Percentiles rank a stretch among this genome's conserved stretches.
These are phyloP conservation scores for Mimosa bimucronata DNA, from an alignment of 306 rosid genomes.

Conservation along the genomic window DNA sequence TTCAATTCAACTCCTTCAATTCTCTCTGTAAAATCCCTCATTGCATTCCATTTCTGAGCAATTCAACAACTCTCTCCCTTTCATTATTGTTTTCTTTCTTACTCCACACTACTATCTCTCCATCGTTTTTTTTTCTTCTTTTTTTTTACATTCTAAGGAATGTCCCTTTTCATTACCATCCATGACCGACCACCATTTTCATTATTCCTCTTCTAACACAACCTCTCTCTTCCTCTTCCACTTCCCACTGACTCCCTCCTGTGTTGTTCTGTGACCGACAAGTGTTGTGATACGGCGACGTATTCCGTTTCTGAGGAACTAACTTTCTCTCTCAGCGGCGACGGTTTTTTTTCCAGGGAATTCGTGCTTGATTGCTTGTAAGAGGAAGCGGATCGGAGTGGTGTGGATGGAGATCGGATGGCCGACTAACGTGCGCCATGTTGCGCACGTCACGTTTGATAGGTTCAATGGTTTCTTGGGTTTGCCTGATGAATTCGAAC, in stretches of 20 bases:
- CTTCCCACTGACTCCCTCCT: slow-evolving; percentile 24
- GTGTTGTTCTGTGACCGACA: slow-evolving; percentile 38
- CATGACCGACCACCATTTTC: slow-evolving; percentile 86
- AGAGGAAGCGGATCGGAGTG: no score
- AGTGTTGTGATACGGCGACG: slow-evolving; percentile 32
- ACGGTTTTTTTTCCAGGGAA: no score
- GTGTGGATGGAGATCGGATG: slow-evolving; percentile 73
- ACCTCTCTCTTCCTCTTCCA: slow-evolving; percentile 39
- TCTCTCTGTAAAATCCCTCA: slow-evolving; percentile 6
- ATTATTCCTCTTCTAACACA: slow-evolving; percentile 42
- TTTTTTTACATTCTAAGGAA: slow-evolving; percentile 36
- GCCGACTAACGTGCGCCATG: slow-evolving; percentile 90
- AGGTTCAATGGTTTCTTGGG: slow-evolving; percentile 95
- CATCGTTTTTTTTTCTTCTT: not conserved
- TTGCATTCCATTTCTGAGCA: not conserved
- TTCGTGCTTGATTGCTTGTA: no score
- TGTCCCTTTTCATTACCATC: slow-evolving; percentile 64
- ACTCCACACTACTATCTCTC: not conserved
- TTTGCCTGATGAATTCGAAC: slow-evolving; percentile 89
- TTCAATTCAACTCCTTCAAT: slow-evolving; percentile 42
- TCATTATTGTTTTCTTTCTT: slow-evolving; percentile 7
- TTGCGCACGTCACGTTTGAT: slow-evolving; percentile 93
- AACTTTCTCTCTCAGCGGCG: no score
- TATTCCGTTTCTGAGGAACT: slow-evolving; percentile 16
- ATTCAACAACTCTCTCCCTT: not conserved